phyloP scores from a whole-genome alignment of 2,329 filamentous ascomycete species.

The Fusarium clavum region DNA sequence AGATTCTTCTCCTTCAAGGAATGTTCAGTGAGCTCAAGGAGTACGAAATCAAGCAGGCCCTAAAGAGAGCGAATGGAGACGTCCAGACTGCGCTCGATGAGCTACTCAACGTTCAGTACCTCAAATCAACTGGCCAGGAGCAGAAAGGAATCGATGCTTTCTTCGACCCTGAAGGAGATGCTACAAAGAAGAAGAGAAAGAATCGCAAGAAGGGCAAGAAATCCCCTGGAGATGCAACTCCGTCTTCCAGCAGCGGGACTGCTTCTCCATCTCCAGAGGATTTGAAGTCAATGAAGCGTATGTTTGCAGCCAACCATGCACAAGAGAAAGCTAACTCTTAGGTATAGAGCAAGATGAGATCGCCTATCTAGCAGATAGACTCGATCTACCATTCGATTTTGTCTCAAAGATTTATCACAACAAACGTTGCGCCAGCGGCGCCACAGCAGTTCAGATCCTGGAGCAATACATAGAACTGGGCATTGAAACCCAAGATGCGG shows the following conservation, averaged over 20 bases:
- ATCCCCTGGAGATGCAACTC: slow-evolving; percentile 14
- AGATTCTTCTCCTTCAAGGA: slow-evolving; percentile 70
- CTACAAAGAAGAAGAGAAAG: slow-evolving; percentile 55
- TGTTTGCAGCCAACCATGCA: slow-evolving; percentile 3
- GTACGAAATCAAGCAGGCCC: slow-evolving; percentile 72
- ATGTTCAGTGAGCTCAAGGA: slow-evolving; percentile 79
- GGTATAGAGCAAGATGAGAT: slow-evolving; percentile 55
- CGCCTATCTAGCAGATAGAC: slow-evolving; percentile 57
- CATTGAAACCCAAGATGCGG: slow-evolving; percentile 49
- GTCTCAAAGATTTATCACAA: slow-evolving; percentile 56
- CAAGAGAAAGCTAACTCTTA: background rate
- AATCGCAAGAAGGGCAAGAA: slow-evolving; percentile 50
- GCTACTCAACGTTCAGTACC: slow-evolving; percentile 81
- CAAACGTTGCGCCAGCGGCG: slow-evolving; percentile 53
- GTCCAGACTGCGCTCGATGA: slow-evolving; percentile 80
- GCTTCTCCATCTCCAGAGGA: slow-evolving; percentile 31
- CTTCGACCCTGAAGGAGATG: slow-evolving; percentile 65
- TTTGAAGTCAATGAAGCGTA: slow-evolving; percentile 48
- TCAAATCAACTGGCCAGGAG: slow-evolving; percentile 73
- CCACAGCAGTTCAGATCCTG: slow-evolving; percentile 57
- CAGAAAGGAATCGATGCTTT: slow-evolving; percentile 88
- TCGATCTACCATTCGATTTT: slow-evolving; percentile 56
- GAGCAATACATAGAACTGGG: slow-evolving; percentile 57
- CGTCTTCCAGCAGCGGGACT: slow-evolving; percentile 30
- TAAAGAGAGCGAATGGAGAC: slow-evolving; percentile 76